A percentile compares a stretch with the other conserved stretches of the same genome.
Evolutionary conservation across 2,329 filamentous ascomycete genomes (phyloP).

Genomic region (Colletotrichum higginsianum): DNA sequence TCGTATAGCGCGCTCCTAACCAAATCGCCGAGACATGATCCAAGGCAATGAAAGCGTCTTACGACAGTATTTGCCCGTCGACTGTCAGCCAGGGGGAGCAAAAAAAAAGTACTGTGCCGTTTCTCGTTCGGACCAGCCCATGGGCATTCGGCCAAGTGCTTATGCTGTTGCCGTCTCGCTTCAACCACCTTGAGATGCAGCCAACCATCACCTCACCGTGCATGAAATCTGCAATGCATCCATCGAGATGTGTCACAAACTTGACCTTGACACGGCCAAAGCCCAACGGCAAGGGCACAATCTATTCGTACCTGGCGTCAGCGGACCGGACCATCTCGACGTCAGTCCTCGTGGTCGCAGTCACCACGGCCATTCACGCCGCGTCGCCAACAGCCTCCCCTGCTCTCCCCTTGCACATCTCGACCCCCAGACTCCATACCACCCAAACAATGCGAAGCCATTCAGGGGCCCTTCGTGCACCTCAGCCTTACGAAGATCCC

Average conservation of each 20-base stretch:
- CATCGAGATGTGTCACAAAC: slow-evolving; percentile 29
- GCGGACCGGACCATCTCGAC: slow-evolving; percentile 17
- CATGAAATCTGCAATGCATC: slow-evolving; percentile 35
- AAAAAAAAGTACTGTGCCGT: slow-evolving; percentile 9
- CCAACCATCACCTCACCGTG: slow-evolving; percentile 29
- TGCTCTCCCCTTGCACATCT: slow-evolving; percentile 20
- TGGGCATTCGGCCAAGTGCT: slow-evolving; percentile 31
- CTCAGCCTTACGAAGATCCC: slow-evolving; percentile 44
- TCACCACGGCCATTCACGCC: slow-evolving; percentile 28
- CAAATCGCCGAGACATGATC: background rate
- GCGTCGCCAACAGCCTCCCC: slow-evolving; percentile 21
- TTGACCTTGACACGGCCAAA: slow-evolving; percentile 4
- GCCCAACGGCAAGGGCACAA: background rate
- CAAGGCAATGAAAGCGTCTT: slow-evolving; percentile 8
- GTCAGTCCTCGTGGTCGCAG: slow-evolving; percentile 33
- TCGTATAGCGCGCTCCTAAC: background rate
- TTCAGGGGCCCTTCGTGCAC: slow-evolving; percentile 25
- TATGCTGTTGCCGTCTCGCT: slow-evolving; percentile 25
- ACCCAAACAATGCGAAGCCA: slow-evolving; percentile 15
- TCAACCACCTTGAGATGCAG: slow-evolving; percentile 32
- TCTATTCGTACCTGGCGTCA: slow-evolving; percentile 10
- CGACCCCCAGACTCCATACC: slow-evolving; percentile 5
- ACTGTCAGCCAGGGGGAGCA: background rate
- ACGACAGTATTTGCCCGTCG: background rate
- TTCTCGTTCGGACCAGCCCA: background rate